These are phyloP conservation scores for Amanita rimosa DNA, from an alignment of 768 basidiomycete species.

Conservation along the genomic window DNA sequence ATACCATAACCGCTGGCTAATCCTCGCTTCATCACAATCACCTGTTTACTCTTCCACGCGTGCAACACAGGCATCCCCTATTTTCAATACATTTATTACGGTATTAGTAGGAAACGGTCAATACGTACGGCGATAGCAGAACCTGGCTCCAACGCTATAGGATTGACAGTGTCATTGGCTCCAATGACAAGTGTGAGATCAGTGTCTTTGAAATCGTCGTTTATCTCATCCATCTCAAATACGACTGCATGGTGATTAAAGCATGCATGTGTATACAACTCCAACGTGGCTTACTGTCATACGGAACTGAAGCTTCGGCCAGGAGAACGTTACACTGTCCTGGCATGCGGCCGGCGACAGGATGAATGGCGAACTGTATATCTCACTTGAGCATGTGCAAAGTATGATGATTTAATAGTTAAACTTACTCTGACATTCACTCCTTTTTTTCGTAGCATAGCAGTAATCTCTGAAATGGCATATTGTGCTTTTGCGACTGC, in stretches of 20 bases:
- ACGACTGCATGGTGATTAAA: slow-evolving; percentile 43
- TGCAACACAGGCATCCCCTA: slow-evolving; percentile 87
- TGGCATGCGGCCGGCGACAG: slow-evolving; percentile 89
- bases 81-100: not conserved
- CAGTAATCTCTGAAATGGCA: slow-evolving; percentile 64
- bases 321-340: slow-evolving; percentile 90
- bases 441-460: slow-evolving; percentile 59
- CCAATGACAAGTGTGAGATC: slow-evolving; percentile 89
- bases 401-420: not conserved
- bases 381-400: not conserved
- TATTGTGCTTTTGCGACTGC: slow-evolving; percentile 89
- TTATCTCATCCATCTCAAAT: slow-evolving; percentile 91
- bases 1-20: slow-evolving; percentile 81
- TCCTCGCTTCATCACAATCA: slow-evolving; percentile 88
- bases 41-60: slow-evolving; percentile 90
- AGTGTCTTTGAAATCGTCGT: slow-evolving; percentile 82
- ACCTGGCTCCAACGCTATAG: slow-evolving; percentile 78
- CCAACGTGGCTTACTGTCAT: slow-evolving; percentile 50
- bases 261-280: not conserved
- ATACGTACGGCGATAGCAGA: slow-evolving; percentile 62
- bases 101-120: not conserved
- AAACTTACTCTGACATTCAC: slow-evolving; percentile 55
- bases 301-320: slow-evolving; percentile 84
- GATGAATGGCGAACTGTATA: slow-evolving; percentile 67
- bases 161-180: slow-evolving; percentile 89